Conservation (phyloP, 2,329 filamentous ascomycete species). For the Neonectria faginata region DNA sequence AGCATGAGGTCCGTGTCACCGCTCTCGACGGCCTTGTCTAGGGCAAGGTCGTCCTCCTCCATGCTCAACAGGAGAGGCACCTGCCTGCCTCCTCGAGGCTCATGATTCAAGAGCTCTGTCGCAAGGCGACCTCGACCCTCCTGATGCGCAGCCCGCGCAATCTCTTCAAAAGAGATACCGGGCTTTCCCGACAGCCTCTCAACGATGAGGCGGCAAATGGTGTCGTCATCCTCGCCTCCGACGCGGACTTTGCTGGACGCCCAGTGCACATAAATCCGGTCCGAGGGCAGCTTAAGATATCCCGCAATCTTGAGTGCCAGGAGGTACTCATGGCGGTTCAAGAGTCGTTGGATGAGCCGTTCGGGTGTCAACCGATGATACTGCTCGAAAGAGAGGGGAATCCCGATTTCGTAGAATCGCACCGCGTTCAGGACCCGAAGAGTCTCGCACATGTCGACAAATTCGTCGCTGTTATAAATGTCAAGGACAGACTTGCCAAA, state of each 20-base stretch:
- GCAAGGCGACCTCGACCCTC: conserved; percentile 91
- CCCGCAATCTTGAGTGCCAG: conserved; percentile 89
- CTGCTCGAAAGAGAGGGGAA: conserved; percentile 93
- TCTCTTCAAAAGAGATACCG: conserved; percentile 95
- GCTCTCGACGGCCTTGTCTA: conserved; percentile 96
- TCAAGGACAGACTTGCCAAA: conserved; percentile 98
- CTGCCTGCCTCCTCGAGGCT: conserved; percentile 94
- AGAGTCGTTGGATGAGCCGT: conserved; percentile 83
- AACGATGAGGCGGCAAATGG: conserved; percentile 87
- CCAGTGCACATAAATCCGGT: conserved; percentile 96
- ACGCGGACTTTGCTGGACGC: conserved; percentile 92
- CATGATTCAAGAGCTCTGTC: conserved; percentile 90
- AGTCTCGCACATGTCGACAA: conserved; percentile 97
- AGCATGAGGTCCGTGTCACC: conserved; percentile 95
- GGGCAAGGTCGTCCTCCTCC: conserved; percentile 93
- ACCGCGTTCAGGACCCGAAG: conserved; percentile 92
- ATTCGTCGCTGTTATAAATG: conserved; percentile 97
- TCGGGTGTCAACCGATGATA: conserved; percentile 92
- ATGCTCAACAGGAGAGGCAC: conserved; percentile 93
- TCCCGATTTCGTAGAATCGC: conserved; percentile 88
- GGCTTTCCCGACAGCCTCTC: conserved; percentile 87
- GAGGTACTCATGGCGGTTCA: conserved; percentile 91
- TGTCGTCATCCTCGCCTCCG: conserved; percentile 87
- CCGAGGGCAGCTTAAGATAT: conserved; percentile 86
- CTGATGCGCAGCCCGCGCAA: conserved; percentile 92